Percentiles rank a stretch among this genome's conserved stretches.
Conservation (phyloP, 2,329 filamentous ascomycete species). For the Rhynchosporium secalis region DNA sequence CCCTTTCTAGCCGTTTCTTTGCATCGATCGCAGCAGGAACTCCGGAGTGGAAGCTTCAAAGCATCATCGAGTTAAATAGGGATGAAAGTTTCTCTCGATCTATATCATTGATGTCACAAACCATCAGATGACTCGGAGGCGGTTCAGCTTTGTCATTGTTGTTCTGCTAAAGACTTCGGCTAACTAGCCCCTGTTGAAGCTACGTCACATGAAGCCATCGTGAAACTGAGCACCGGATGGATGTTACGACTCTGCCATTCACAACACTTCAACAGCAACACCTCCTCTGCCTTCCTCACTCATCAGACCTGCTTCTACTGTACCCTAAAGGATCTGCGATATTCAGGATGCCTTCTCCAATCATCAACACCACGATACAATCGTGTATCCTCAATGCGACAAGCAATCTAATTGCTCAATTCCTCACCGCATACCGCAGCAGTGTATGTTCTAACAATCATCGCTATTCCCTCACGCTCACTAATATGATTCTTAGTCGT, state of each 20-base stretch:
- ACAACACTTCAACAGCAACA: neutral
- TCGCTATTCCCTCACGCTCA: conserved; percentile 9
- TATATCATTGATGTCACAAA: no score
- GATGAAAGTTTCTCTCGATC: no score
- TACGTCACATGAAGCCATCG: conserved; percentile 11
- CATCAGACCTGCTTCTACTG: neutral
- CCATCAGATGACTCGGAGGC: no score
- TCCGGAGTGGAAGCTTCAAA: no score
- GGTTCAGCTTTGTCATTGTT: no score
- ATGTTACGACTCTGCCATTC: no score
- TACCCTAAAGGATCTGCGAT: neutral
- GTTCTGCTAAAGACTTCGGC: neutral
- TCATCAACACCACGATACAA: conserved; percentile 63
- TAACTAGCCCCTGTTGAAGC: neutral
- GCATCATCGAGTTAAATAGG: no score
- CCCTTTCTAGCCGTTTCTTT: no score
- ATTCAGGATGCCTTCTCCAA: conserved; percentile 45
- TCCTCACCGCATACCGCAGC: conserved; percentile 61
- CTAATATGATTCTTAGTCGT: conserved; percentile 45
- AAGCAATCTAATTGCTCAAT: conserved; percentile 74
- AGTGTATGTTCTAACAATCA: conserved; percentile 48
- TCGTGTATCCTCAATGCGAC: conserved; percentile 63
- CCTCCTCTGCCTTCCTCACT: neutral
- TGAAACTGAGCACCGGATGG: neutral
- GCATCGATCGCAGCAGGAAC: no score